Percentiles rank a stretch among this genome's conserved stretches.
Evolutionary conservation across 345 rosid genomes (phyloP).

Genomic region (Eucalyptus brandiana): DNA sequence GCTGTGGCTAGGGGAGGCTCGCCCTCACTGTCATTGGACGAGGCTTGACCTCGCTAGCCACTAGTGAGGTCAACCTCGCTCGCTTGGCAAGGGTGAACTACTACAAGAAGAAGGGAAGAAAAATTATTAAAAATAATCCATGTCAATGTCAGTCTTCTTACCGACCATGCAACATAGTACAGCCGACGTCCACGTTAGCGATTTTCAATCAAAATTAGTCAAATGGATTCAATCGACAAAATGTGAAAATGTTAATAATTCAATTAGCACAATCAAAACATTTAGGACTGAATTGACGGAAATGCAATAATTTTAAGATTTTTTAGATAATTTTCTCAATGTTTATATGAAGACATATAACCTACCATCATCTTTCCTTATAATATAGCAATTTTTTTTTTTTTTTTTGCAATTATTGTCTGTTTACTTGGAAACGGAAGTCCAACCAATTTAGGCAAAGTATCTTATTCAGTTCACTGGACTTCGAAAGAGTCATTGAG

Average conservation of each 20-base stretch:
- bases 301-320: background rate
- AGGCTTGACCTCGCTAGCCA: background rate
- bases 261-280: background rate
- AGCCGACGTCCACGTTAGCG: fast-evolving
- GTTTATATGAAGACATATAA: background rate
- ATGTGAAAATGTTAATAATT: too few species aligned
- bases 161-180: too few species aligned
- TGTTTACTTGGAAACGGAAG: background rate
- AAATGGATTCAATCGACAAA: too few species aligned
- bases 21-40: background rate
- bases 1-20: background rate
- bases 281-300: background rate
- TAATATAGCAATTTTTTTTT: background rate
- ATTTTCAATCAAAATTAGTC: background rate
- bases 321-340: background rate
- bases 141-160: too few species aligned
- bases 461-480: background rate
- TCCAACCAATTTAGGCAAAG: background rate
- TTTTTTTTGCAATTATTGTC: background rate
- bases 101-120: background rate
- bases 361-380: background rate
- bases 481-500: background rate
- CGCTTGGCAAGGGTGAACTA: background rate
- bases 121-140: background rate
- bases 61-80: background rate